Evolutionary conservation across 257 asterid species (phyloP).

Genomic region (Echites panduratus): DNA sequence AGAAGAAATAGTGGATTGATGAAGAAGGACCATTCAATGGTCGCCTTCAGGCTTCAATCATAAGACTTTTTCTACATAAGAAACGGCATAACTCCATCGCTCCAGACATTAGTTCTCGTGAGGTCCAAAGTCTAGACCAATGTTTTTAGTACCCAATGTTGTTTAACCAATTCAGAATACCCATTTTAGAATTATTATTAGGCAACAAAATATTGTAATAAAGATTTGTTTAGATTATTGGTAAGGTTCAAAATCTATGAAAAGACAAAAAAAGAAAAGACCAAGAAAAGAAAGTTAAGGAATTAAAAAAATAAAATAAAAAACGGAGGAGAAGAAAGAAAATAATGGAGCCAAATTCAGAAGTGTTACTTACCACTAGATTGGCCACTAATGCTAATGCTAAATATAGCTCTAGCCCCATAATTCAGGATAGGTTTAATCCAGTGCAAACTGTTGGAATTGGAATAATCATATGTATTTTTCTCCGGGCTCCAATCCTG

Average conservation of each 20-base stretch:
- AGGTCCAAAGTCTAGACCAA: too few relatives aligned
- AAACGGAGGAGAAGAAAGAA: too few relatives aligned
- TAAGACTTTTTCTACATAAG: neutral
- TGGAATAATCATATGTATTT: neutral
- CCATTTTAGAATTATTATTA: too few relatives aligned
- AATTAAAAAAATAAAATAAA: too few relatives aligned
- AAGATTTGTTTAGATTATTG: too few relatives aligned
- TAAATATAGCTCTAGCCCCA: conserved; percentile 7
- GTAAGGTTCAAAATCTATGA: too few relatives aligned
- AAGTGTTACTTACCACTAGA: conserved; percentile 1
- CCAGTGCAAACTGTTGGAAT: neutral
- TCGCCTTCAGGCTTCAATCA: neutral
- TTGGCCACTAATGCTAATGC: neutral
- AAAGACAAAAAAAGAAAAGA: too few relatives aligned
- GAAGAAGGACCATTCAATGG: neutral
- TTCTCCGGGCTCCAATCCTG: conserved; percentile 18
- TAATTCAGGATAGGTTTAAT: conserved; percentile 8
- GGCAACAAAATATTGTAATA: too few relatives aligned
- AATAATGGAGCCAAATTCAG: neutral
- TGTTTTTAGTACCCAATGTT: too few relatives aligned
- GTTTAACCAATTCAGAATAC: too few relatives aligned
- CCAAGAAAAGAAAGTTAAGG: too few relatives aligned
- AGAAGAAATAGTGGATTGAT: neutral
- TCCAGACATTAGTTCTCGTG: neutral
- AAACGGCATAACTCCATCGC: neutral